Evolutionary conservation across 108 stramenopile genomes (phyloP).

Genomic region (Skeletonema marinoi): DNA sequence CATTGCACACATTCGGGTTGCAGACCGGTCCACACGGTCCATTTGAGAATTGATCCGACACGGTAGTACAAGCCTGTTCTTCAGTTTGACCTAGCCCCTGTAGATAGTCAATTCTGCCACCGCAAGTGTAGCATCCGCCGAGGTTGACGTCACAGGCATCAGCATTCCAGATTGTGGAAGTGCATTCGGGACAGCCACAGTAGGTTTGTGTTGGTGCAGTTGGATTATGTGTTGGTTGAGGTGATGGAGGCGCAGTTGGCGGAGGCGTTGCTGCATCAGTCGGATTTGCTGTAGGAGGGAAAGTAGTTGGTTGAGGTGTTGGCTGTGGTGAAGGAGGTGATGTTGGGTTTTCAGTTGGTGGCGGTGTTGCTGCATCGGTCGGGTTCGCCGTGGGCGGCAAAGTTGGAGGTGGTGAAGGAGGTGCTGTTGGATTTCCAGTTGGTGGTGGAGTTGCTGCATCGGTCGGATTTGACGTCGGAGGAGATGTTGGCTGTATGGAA

Average conservation of each 20-base stretch:
- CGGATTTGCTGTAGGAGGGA: too few species aligned
- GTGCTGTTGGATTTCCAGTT: too few species aligned
- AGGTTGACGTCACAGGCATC: background rate
- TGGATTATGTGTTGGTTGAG: too few species aligned
- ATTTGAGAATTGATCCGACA: background rate
- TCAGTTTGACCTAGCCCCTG: background rate
- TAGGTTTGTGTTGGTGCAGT: background rate
- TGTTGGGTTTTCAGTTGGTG: too few species aligned
- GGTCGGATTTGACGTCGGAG: background rate
- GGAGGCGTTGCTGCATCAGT: too few species aligned
- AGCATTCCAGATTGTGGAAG: constrained; percentile 12
- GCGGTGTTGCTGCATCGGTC: background rate
- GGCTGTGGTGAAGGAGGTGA: background rate
- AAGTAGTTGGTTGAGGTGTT: background rate
- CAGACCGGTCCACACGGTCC: background rate
- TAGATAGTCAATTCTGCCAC: background rate
- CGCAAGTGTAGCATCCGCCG: constrained; percentile 3
- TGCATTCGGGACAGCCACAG: constrained; percentile 24
- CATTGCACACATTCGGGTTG: background rate
- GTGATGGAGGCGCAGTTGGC: too few species aligned
- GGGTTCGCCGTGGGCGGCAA: background rate
- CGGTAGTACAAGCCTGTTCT: background rate
- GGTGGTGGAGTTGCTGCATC: background rate
- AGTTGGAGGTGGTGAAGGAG: background rate
- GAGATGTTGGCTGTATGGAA: background rate